phyloP scores from a whole-genome alignment of 202 grass and related monocot species.

The Panicum virgatum region DNA sequence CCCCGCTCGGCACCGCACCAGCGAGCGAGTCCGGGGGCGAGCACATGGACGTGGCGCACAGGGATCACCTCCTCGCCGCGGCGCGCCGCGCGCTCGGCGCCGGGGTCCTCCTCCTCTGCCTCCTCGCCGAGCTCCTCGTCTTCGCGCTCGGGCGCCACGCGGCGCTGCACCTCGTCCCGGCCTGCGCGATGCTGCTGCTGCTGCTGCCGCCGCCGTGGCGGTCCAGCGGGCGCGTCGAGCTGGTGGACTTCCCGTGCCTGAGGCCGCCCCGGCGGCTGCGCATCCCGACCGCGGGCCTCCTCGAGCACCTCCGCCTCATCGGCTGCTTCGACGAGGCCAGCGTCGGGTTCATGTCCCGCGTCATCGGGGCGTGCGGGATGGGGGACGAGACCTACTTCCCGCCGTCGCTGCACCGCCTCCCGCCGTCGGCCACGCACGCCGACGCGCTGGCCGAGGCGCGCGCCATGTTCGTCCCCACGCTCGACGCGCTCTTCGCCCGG shows the following conservation, averaged over 20 bases:
- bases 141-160: conserved; percentile 6
- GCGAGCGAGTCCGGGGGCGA: not conserved
- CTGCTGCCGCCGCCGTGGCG: conserved; percentile 36
- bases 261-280: conserved; percentile 51
- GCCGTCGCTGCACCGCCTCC: conserved; percentile 52
- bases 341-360: conserved; percentile 63
- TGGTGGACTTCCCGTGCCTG: conserved; percentile 76
- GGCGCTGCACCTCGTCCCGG: conserved; percentile 37
- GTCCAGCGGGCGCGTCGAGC: conserved; percentile 1
- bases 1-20: not conserved
- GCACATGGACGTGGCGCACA: conserved; percentile 59
- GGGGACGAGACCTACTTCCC: conserved; percentile 86
- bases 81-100: conserved; percentile 13
- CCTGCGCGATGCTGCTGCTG: conserved; percentile 44
- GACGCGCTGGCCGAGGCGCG: conserved; percentile 51
- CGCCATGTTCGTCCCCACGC: conserved; percentile 49
- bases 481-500: conserved; percentile 69
- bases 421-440: conserved; percentile 40
- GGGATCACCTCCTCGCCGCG: conserved; percentile 46
- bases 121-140: conserved; percentile 34
- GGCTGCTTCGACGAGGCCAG: conserved; percentile 63
- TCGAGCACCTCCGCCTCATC: conserved; percentile 55
- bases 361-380: conserved; percentile 55
- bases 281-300: conserved; percentile 31
- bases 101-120: conserved; percentile 28